Evolutionary conservation across 306 rosid genomes (phyloP).

Genomic region (Cercis canadensis): DNA sequence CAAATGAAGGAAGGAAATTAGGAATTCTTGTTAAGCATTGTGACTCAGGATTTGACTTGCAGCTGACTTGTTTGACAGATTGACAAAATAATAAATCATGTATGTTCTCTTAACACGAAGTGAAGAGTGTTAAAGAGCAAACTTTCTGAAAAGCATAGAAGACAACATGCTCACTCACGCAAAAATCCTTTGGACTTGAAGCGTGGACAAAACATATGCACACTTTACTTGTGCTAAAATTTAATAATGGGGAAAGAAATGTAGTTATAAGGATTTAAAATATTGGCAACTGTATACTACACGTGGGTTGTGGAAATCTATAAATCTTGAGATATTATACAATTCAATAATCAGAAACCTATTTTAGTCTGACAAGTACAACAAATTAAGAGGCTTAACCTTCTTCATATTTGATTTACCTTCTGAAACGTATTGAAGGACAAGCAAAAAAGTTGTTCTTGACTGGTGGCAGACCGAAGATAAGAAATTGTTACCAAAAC

Average conservation of each 20-base stretch:
- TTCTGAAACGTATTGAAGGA: not conserved
- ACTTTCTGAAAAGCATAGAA: too few species aligned
- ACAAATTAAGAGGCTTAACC: too few species aligned
- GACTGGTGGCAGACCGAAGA: not conserved
- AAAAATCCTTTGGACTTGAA: too few species aligned
- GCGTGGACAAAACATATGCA: too few species aligned
- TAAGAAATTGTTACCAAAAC: not conserved
- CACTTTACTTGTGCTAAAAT: too few species aligned
- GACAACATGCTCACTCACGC: too few species aligned
- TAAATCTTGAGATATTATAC: too few species aligned
- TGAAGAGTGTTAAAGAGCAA: too few species aligned
- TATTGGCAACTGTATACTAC: not conserved
- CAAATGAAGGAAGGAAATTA: not conserved
- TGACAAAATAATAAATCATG: not conserved
- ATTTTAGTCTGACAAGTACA: too few species aligned
- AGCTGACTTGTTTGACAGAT: not conserved
- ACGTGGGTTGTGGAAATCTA: conserved; percentile 2
- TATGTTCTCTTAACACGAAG: not conserved
- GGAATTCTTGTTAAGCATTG: not conserved
- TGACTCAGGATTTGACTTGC: not conserved
- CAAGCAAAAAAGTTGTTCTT: not conserved
- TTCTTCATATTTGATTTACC: too few species aligned
- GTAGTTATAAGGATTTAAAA: not conserved
- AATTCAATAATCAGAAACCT: too few species aligned
- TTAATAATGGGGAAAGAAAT: not conserved